phyloP scores from a whole-genome alignment of 805 yeast species.

The Teunomyces barrocoloradensis region DNA sequence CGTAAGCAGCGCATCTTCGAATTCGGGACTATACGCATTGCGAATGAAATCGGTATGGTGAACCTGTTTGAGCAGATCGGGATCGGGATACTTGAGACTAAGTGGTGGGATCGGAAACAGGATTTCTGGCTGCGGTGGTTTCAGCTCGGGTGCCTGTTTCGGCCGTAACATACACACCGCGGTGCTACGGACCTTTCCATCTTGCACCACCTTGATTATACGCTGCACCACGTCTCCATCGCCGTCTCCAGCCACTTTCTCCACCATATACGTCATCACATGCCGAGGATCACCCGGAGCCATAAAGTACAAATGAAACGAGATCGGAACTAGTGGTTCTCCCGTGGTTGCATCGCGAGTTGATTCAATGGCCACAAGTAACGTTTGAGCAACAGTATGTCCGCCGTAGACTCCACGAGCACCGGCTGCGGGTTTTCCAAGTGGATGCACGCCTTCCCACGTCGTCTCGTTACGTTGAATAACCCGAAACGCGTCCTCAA shows the following conservation, averaged over 20 bases:
- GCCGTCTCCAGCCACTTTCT: conserved; percentile 47
- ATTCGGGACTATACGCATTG: conserved; percentile 39
- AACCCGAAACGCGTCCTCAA: conserved; percentile 34
- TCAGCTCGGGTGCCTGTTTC: background rate
- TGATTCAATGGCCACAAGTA: conserved; percentile 56
- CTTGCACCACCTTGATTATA: conserved; percentile 55
- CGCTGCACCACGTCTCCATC: conserved; percentile 50
- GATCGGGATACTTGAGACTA: conserved; percentile 24
- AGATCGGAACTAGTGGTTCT: conserved; percentile 45
- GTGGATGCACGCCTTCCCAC: conserved; percentile 33
- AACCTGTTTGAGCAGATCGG: conserved; percentile 21
- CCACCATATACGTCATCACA: conserved; percentile 54
- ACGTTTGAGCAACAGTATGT: conserved; percentile 61
- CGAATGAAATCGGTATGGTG: conserved; percentile 37
- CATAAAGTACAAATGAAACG: conserved; percentile 63
- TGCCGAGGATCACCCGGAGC: conserved; percentile 47
- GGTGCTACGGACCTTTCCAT: conserved; percentile 47
- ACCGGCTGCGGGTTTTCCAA: conserved; percentile 35
- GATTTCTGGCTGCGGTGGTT: background rate
- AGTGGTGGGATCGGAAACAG: background rate
- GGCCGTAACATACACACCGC: conserved; percentile 46
- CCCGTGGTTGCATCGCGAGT: conserved; percentile 18
- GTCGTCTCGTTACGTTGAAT: conserved; percentile 20
- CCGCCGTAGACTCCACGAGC: conserved; percentile 76
- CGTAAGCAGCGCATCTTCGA: conserved; percentile 26